These are phyloP conservation scores for Neurospora sp. DNA, from an alignment of 495 filamentous ascomycete species.

Conservation along the genomic window DNA sequence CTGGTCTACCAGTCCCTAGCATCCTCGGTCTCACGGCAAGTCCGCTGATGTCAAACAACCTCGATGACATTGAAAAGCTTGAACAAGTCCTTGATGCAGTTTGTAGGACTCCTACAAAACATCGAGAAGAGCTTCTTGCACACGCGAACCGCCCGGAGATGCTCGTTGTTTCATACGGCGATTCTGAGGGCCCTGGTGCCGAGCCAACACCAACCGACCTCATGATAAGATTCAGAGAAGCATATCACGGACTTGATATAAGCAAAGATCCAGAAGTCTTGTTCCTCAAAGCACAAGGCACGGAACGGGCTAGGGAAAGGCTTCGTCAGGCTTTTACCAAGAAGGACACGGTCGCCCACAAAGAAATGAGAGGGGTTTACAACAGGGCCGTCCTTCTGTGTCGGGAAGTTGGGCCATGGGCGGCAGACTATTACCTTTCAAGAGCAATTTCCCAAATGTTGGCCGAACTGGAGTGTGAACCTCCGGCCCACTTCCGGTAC, in stretches of 20 bases:
- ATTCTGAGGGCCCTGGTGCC: not conserved
- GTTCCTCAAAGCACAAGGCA: slow-evolving; percentile 31
- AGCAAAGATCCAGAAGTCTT: slow-evolving; percentile 60
- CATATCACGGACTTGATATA: slow-evolving; percentile 45
- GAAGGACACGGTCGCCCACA: slow-evolving; percentile 51
- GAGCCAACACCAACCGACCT: slow-evolving; percentile 10
- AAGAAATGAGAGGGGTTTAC: slow-evolving; percentile 52
- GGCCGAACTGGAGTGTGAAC: slow-evolving; percentile 12
- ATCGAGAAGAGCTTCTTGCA: slow-evolving; percentile 59
- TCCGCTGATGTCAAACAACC: slow-evolving; percentile 54
- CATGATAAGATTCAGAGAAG: slow-evolving; percentile 27
- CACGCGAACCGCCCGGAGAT: slow-evolving; percentile 60
- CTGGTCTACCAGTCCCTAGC: slow-evolving; percentile 43
- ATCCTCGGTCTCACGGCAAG: slow-evolving; percentile 85
- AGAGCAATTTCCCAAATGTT: slow-evolving; percentile 42
- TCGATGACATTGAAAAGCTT: slow-evolving; percentile 44
- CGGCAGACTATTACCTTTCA: slow-evolving; percentile 60
- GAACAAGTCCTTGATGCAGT: slow-evolving; percentile 69
- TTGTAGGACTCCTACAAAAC: slow-evolving; percentile 58
- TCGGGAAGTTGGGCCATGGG: slow-evolving; percentile 64
- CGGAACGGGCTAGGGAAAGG: slow-evolving; percentile 21
- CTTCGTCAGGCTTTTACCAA: slow-evolving; percentile 39
- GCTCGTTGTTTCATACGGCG: slow-evolving; percentile 38
- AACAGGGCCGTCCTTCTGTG: slow-evolving; percentile 40
- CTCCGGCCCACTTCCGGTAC: slow-evolving; percentile 33